A percentile compares a stretch with the other conserved stretches of the same genome.
Conservation (phyloP, 139 green algal species). For the Micractinium conductrix region DNA sequence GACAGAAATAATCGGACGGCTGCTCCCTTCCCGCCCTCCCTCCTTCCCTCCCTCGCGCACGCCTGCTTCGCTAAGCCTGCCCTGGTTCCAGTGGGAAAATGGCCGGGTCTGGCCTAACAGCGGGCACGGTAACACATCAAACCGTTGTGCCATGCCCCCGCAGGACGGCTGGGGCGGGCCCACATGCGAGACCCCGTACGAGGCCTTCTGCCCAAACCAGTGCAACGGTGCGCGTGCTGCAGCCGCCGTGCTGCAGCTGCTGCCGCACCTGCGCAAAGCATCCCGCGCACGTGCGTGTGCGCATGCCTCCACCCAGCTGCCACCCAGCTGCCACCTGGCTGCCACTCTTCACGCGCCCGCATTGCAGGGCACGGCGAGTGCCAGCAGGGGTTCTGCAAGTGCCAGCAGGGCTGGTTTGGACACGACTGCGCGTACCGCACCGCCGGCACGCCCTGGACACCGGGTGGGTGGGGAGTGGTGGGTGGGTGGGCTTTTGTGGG, state of each 20-base stretch:
- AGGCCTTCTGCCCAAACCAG: conserved; percentile 64
- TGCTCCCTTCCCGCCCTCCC: no score
- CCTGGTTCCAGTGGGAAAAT: background rate
- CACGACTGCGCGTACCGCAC: conserved; percentile 57
- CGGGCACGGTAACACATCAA: no score
- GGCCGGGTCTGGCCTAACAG: no score
- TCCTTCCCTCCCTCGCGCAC: no score
- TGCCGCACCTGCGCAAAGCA: no score
- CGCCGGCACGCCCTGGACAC: background rate
- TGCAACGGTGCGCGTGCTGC: conserved; percentile 47
- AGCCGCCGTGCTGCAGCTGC: no score
- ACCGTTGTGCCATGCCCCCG: background rate
- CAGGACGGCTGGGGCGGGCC: conserved; percentile 50
- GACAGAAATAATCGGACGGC: no score
- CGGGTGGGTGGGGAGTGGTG: background rate
- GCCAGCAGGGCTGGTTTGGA: conserved; percentile 67
- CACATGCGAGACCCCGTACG: conserved; percentile 50
- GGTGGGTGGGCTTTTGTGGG: no score
- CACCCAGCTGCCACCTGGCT: no score
- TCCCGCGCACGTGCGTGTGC: no score
- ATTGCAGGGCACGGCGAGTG: conserved; percentile 49
- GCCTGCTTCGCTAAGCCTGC: background rate
- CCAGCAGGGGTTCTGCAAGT: conserved; percentile 67
- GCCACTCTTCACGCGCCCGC: no score
- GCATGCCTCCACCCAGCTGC: no score